Evolutionary conservation across 169 alveolate genomes (phyloP).

Genomic region (Eimeria necatrix): DNA sequence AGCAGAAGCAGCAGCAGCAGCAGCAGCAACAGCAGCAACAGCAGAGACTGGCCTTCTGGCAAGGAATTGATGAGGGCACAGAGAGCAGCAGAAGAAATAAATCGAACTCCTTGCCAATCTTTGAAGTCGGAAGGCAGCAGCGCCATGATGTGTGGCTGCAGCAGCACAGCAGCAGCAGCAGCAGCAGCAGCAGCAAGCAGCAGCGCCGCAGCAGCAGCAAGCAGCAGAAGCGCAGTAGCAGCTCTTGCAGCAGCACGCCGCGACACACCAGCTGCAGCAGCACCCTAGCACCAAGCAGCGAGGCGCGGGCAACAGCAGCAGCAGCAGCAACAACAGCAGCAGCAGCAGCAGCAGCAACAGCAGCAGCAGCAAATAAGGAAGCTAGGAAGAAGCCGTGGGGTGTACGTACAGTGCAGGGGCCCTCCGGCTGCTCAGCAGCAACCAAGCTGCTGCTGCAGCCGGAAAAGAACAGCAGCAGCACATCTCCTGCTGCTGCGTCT

Average conservation of each 20-base stretch:
- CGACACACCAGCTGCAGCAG: not conserved
- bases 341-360: constrained; percentile 13
- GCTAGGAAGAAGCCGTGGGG: not conserved
- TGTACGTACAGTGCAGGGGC: not conserved
- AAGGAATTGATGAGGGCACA: not conserved
- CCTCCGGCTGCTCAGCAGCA: constrained; percentile 4
- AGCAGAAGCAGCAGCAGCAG: not conserved
- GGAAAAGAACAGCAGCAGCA: constrained; percentile 36
- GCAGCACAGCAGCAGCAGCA: not conserved
- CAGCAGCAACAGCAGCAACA: not conserved
- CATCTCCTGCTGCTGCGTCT: constrained; percentile 64
- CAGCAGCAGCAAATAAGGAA: not conserved
- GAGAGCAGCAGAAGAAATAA: not conserved
- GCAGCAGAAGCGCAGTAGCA: not conserved
- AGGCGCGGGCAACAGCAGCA: not conserved
- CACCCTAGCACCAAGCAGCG: not conserved
- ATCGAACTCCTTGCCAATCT: not conserved
- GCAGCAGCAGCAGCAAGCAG: not conserved
- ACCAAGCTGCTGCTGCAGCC: constrained; percentile 44
- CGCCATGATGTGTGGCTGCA: constrained; percentile 40
- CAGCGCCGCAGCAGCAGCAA: constrained; percentile 12
- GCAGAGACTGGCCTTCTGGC: not conserved
- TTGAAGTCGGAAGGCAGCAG: constrained; percentile 26
- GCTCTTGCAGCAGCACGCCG: not conserved
- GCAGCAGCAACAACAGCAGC: constrained; percentile 16